Percentiles rank a stretch among this genome's conserved stretches.
These are phyloP conservation scores for Hypocrella siamensis DNA, from an alignment of 2,329 filamentous ascomycete species.

Conservation along the genomic window DNA sequence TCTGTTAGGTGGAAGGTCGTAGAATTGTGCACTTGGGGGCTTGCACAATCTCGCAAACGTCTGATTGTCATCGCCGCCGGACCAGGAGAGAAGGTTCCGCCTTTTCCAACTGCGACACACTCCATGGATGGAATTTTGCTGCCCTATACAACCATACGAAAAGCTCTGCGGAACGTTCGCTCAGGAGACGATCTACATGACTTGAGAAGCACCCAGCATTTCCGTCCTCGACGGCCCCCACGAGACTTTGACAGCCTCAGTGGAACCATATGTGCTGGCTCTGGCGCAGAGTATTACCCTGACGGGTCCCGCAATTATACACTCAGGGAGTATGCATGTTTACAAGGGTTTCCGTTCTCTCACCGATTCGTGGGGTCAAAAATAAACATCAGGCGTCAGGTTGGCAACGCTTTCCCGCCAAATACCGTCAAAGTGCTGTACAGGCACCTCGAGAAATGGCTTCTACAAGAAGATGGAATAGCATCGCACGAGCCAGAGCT, in stretches of 20 bases:
- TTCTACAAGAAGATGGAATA: conserved; percentile 27
- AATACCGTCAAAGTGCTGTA: conserved; percentile 34
- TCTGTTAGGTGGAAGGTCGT: conserved; percentile 55
- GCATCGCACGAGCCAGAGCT: conserved; percentile 4
- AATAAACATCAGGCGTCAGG: conserved; percentile 40
- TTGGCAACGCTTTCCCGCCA: conserved; percentile 68
- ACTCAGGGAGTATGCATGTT: conserved; percentile 46
- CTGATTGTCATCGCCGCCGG: conserved; percentile 43
- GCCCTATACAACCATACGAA: conserved; percentile 27
- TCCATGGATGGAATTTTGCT: conserved; percentile 21
- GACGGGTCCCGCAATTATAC: conserved; percentile 48
- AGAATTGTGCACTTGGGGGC: conserved; percentile 32
- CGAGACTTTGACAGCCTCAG: conserved; percentile 34
- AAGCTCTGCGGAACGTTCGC: conserved; percentile 22
- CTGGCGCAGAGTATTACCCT: conserved; percentile 49
- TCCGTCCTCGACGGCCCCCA: conserved; percentile 13
- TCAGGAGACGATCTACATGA: conserved; percentile 23
- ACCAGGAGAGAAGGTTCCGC: conserved; percentile 54
- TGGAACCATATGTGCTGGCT: conserved; percentile 48
- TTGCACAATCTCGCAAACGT: conserved; percentile 31
- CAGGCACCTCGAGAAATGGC: conserved; percentile 28
- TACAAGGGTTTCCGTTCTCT: conserved; percentile 52
- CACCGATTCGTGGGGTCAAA: conserved; percentile 38
- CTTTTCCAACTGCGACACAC: conserved; percentile 49
- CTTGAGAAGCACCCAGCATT: conserved; percentile 11